Base-by-base conservation (phyloP, 208 protist genomes). In the Endotrypanum monterogeii region DNA sequence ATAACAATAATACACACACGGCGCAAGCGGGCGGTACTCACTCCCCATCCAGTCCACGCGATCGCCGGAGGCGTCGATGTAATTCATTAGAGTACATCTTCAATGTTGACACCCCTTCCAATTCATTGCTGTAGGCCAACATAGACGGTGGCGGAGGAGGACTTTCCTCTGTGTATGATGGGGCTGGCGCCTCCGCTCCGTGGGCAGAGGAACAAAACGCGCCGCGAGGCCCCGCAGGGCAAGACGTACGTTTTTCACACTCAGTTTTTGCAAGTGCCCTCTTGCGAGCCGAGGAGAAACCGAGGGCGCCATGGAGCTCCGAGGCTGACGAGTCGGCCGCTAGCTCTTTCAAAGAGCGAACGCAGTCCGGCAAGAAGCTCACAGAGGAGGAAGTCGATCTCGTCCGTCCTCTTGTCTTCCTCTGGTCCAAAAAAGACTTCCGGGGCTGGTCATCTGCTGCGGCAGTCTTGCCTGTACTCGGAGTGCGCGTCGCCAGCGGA, bases 31-130 rank as follows among this genome's bases (percentile, higher is more conserved):
- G 41, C 14, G 4, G 0, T 54, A 25, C 23, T 46, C 25, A 75
- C 32, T 25, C 20, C 6, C 57, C 66, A 32, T 58, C 5, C 55
- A 35, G 74, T 11, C 8, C 51, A 4, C 68, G 76, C 25, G 54
- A 69, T 51, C 69, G 58, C 46, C 76, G 76, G 23, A 80, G 62
- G 37, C 69, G 46, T 44, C 71, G 39, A 20, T n/a, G 52, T 11
- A 80, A 69, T 28, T 75, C 76, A 28, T 32, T 51, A 20, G 76
- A 69, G 76, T 80, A 80, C 54, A 80, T 48, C 62, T 71, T 46
- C 52, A 80, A 51, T 30, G 76, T 80, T 11, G 25, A 28, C 16
- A 8, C 18, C 0, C 69, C 69, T 18, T 74, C 69, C 9, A 5
- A 20, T 5, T 65, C 37, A 3, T 54, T 65, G 41, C 60, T 67